Evolutionary conservation across 2,329 filamentous ascomycete genomes (phyloP), one percentile per base, ranked within the genome.

Genomic region (Paecilomyces variotii): DNA sequence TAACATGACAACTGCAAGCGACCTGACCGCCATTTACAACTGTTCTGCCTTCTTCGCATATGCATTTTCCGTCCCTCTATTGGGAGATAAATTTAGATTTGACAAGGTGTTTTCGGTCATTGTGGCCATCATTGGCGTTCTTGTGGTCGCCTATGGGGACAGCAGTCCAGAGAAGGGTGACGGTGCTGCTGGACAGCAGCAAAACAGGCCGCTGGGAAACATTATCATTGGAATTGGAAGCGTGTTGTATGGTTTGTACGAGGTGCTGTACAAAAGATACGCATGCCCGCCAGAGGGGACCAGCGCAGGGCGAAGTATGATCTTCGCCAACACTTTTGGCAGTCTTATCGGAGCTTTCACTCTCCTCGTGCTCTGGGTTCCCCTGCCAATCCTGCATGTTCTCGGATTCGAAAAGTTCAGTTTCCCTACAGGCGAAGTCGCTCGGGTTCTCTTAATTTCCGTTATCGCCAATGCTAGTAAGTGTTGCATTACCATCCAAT

Each of bases 1-100:
- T 59, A 90, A 91, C 75, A 78, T 96, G 80, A 99, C 94, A 0
- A 96, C 90, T 2, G 89, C 94, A 2, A 91, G 89, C 64, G 94
- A 99, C 74, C 77, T 99, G 67, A 99, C 94, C 0, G 94, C 94
- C 57, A 99, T 99, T 67, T 99, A 99, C 82, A 99, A 99, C 77
- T 99, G 94, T 80, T 96, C 90, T 56, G 93, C 94, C 59, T 99
- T 99, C 76, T 99, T 99, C 73, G 94, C 94, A 54, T 99, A 99
- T 71, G 93, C 90, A 11, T 99, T 99, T 72, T 95, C 90, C 53
- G 91, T 99, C 52, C 91, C 92, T 0, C 76, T 99, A 19, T 80
- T 99, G 2, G 86, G 89, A 59, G 94, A 99, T 74, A 90, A 88
- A 64, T 77, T 97, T 11, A 86, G 90, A 25, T 76, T 87, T 39